phyloP scores from a whole-genome alignment of 768 basidiomycete species.

The Tubosaeta sp. region DNA sequence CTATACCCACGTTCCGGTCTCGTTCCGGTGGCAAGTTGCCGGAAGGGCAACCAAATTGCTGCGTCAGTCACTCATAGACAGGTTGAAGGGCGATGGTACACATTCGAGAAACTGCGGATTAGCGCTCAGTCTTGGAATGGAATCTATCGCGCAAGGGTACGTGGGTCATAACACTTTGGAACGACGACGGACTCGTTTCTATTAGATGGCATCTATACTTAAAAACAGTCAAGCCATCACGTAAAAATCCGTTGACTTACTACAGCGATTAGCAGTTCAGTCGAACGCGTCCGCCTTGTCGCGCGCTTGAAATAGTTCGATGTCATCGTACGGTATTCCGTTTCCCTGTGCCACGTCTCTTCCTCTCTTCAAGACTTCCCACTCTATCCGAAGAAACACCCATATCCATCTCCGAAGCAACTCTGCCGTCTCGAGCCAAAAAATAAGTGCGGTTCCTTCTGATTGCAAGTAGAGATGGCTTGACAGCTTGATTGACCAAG shows the following conservation, averaged over 20 bases:
- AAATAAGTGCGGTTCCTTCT: constrained; percentile 82
- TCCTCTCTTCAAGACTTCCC: constrained; percentile 78
- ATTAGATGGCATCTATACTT: not conserved
- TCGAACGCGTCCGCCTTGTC: constrained; percentile 15
- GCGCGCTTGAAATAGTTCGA: constrained; percentile 13
- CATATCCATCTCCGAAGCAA: constrained; percentile 92
- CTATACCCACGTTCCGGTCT: too few species aligned
- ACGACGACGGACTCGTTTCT: not conserved
- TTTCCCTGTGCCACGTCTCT: constrained; percentile 10
- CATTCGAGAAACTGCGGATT: too few species aligned
- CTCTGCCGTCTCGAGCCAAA: constrained; percentile 89
- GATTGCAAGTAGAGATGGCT: constrained; percentile 73
- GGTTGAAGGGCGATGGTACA: too few species aligned
- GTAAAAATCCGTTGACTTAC: constrained; percentile 8
- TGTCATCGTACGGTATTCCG: constrained; percentile 5
- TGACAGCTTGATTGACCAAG: constrained; percentile 90
- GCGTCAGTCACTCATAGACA: too few species aligned
- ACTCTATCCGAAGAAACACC: constrained; percentile 96
- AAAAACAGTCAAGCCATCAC: not conserved
- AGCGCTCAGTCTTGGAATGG: too few species aligned
- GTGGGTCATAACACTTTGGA: too few species aligned
- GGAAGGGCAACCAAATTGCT: too few species aligned
- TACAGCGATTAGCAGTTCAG: constrained; percentile 12
- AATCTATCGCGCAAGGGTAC: too few species aligned
- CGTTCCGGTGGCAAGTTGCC: too few species aligned